Conservation (phyloP, 2,329 filamentous ascomycete species). For the Raffaelea albimanens region DNA sequence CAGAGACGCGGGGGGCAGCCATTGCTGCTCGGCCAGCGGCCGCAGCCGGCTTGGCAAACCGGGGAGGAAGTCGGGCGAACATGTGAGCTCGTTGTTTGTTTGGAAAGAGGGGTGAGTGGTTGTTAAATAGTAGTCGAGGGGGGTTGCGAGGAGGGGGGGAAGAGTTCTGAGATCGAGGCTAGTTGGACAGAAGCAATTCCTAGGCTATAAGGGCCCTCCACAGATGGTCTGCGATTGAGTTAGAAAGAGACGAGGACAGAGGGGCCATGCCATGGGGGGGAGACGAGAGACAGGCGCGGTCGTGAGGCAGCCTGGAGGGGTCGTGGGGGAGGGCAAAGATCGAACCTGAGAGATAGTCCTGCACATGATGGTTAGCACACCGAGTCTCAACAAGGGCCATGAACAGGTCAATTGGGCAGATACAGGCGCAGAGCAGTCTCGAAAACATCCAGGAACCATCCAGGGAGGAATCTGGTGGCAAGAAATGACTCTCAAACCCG, state of each 20-base stretch:
- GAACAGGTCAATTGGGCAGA: not conserved
- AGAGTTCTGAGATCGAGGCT: not conserved
- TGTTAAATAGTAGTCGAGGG: not conserved
- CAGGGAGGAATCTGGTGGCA: too few species aligned
- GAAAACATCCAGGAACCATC: too few species aligned
- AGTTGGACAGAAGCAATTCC: slow-evolving; percentile 15
- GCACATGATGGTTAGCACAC: slow-evolving; percentile 5
- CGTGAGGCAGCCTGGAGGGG: slow-evolving; percentile 10
- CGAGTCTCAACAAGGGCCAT: not conserved
- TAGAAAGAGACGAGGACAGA: slow-evolving; percentile 1
- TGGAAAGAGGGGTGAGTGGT: slow-evolving; percentile 5
- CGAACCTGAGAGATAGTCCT: slow-evolving; percentile 73
- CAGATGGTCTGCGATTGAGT: slow-evolving; percentile 35
- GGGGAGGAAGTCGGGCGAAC: slow-evolving; percentile 48
- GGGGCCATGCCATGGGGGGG: not conserved
- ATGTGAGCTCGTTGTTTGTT: slow-evolving; percentile 18
- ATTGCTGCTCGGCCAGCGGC: slow-evolving; percentile 16
- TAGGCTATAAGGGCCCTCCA: slow-evolving; percentile 42
- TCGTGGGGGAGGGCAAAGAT: slow-evolving; percentile 14
- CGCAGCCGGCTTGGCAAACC: slow-evolving; percentile 37
- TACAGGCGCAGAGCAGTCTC: too few species aligned
- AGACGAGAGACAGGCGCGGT: not conserved
- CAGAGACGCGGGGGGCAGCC: slow-evolving; percentile 24
- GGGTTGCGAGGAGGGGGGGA: slow-evolving; percentile 1
- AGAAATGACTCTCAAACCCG: too few species aligned